Evolutionary conservation across 352 stramenopile genomes (phyloP), one percentile per base, ranked within the genome.

Genomic region (Pseudoperonospora humuli): DNA sequence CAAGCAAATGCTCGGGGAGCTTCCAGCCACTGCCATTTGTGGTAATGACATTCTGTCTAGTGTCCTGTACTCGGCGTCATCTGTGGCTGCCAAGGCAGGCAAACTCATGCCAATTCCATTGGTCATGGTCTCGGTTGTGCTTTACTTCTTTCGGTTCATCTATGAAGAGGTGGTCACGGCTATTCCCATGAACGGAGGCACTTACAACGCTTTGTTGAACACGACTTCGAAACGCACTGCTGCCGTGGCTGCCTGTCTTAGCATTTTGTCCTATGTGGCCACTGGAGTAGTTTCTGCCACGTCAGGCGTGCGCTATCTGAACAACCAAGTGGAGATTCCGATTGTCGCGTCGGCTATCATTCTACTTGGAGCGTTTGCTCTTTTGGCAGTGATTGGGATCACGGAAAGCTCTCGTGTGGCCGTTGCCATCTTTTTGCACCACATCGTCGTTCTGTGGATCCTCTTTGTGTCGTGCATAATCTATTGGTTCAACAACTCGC

Each of bases 141-240:
- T 83, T 37, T 77, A 64, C 40, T 70, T 72, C 35, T 77, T 71
- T 45, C 70, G 71, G 17, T 82, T 82, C 45, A 91, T 96, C 38
- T 95, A 95, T 57, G 70, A 76, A 31, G 85, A 96, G 48, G 85
- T 82, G 4, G 85, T 95, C 23, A 91, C 71, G 8, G 86, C 86
- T 3, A 76, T 96, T 29, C 84, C 84, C 7, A 71, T 93, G 48
- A 95, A 96, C 62, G 86, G 86, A 7, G 86, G 86, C 13, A 85
- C 80, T 7, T 96, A 95, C 61, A 96, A 94, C 52, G 75, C 85
- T 1, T 66, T 96, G 19, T 49, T 96, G 7, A 95, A 96, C 61
- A 87, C 80, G 14, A 95, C 83, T 19, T 86, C 62, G 18, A 96
- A 96, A 60, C 64, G 71, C 27, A 66, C 88, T n/a, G 84, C 86